Conservation (phyloP, 805 yeast genomes). For the Kuraishia ogatae region DNA sequence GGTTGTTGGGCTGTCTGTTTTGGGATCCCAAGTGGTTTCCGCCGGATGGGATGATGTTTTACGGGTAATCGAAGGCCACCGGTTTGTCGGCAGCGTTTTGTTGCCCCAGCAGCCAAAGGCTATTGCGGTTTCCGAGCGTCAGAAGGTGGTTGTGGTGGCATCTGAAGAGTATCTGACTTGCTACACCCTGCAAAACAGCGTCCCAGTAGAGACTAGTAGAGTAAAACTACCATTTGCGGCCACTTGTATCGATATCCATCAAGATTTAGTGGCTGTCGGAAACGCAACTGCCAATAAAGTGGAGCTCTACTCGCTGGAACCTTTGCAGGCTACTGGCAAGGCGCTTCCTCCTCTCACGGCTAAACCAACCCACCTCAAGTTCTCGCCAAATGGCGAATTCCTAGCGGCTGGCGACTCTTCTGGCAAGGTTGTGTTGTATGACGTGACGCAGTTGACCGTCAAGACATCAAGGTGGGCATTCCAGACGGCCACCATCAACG, state of each 20-base stretch:
- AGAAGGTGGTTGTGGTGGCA: conserved; percentile 30
- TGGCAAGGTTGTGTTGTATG: conserved; percentile 79
- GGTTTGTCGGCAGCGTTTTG: conserved; percentile 21
- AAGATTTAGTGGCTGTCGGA: conserved; percentile 35
- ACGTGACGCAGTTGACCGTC: conserved; percentile 40
- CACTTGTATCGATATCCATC: conserved; percentile 36
- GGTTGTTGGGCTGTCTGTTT: conserved; percentile 41
- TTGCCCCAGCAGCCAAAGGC: conserved; percentile 41
- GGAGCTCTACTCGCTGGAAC: conserved; percentile 28
- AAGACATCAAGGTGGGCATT: conserved; percentile 92
- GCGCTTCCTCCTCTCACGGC: conserved; percentile 42
- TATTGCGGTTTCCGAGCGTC: conserved; percentile 31
- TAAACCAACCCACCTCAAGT: conserved; percentile 50
- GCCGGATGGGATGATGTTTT: conserved; percentile 88
- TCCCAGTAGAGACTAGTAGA: conserved; percentile 6
- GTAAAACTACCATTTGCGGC: conserved; percentile 28
- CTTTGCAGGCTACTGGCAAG: conserved; percentile 6
- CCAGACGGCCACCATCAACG: conserved; percentile 76
- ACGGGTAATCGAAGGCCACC: conserved; percentile 25
- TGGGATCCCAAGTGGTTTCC: conserved; percentile 29
- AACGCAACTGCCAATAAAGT: conserved; percentile 30
- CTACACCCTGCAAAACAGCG: conserved; percentile 19
- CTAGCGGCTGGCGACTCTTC: conserved; percentile 81
- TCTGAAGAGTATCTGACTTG: conserved; percentile 32
- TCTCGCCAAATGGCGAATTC: conserved; percentile 61